Conservation (phyloP, 495 filamentous ascomycete species). For the Polyplosphaeria fusca region DNA sequence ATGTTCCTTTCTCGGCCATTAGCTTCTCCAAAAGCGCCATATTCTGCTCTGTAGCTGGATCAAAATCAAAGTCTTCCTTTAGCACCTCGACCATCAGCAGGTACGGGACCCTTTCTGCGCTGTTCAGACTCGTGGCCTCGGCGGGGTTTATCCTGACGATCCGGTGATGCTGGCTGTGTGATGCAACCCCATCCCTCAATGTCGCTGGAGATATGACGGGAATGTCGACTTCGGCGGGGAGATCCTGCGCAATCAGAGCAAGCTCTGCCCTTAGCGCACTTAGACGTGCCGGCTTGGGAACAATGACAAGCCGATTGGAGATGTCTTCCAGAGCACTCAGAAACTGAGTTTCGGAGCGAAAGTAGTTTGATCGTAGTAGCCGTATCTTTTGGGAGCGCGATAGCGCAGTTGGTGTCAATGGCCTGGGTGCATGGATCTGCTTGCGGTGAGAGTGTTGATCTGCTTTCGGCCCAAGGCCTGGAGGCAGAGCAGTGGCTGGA, state of each 20-base stretch:
- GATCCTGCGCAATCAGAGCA: constrained; percentile 66
- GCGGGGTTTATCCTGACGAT: constrained; percentile 74
- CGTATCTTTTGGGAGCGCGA: constrained; percentile 56
- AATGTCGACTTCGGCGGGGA: constrained; percentile 74
- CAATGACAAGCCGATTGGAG: constrained; percentile 68
- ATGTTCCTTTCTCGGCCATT: constrained; percentile 58
- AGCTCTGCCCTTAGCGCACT: constrained; percentile 73
- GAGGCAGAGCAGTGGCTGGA: constrained; percentile 31
- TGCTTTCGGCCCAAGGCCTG: constrained; percentile 45
- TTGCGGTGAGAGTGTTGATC: constrained; percentile 47
- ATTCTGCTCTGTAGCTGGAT: constrained; percentile 64
- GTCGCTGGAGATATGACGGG: constrained; percentile 69
- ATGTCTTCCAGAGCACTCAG: constrained; percentile 70
- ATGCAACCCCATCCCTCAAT: constrained; percentile 59
- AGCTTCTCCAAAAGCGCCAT: constrained; percentile 58
- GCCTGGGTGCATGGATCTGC: constrained; percentile 47
- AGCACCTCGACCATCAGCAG: constrained; percentile 73
- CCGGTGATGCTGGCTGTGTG: constrained; percentile 66
- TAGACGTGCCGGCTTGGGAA: constrained; percentile 69
- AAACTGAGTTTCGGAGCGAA: constrained; percentile 69
- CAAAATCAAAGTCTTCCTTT: constrained; percentile 70
- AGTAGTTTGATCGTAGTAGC: constrained; percentile 68
- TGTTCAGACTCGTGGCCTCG: constrained; percentile 74
- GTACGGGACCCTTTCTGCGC: constrained; percentile 74
- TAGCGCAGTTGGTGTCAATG: constrained; percentile 54